These are phyloP conservation scores for Plasmodium reichenowi DNA, from an alignment of 169 alveolate genomes.

Conservation along the genomic window DNA sequence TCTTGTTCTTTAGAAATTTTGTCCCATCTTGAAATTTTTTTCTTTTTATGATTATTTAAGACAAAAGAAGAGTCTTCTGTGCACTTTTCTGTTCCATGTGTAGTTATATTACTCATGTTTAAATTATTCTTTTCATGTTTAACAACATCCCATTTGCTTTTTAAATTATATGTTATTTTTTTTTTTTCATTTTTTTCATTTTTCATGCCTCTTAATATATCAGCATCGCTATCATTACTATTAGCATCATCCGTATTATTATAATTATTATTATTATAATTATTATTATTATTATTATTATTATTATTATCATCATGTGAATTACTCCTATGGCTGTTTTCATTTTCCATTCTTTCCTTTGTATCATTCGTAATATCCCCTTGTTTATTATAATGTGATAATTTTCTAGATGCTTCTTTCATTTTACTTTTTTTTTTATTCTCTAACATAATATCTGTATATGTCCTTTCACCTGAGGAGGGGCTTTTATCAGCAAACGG, in stretches of 20 bases:
- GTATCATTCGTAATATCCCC: constrained; percentile 75
- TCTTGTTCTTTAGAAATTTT: constrained; percentile 64
- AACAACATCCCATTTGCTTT: constrained; percentile 40
- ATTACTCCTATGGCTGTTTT: constrained; percentile 18
- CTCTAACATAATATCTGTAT: constrained; percentile 76
- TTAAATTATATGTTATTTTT: background rate
- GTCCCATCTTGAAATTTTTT: constrained; percentile 42
- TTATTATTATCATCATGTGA: background rate
- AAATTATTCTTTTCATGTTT: constrained; percentile 3
- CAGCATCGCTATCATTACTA: background rate
- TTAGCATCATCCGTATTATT: no score
- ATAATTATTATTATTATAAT: background rate
- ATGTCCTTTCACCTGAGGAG: constrained; percentile 82
- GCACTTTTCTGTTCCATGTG: constrained; percentile 37
- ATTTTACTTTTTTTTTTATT: constrained; percentile 23
- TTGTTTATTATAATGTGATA: constrained; percentile 7
- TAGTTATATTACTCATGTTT: constrained; percentile 21
- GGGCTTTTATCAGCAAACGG: constrained; percentile 86
- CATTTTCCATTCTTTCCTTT: constrained; percentile 49
- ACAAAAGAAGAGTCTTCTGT: constrained; percentile 14
- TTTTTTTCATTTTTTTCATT: background rate
- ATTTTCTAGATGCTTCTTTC: background rate
- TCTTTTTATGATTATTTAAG: constrained; percentile 15
- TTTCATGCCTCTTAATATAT: constrained; percentile 1
- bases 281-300: background rate